Evolutionary conservation across 176 grass and related monocot genomes (phyloP), one percentile per base, ranked within the genome.

Genomic region (Juncus inflexus): DNA sequence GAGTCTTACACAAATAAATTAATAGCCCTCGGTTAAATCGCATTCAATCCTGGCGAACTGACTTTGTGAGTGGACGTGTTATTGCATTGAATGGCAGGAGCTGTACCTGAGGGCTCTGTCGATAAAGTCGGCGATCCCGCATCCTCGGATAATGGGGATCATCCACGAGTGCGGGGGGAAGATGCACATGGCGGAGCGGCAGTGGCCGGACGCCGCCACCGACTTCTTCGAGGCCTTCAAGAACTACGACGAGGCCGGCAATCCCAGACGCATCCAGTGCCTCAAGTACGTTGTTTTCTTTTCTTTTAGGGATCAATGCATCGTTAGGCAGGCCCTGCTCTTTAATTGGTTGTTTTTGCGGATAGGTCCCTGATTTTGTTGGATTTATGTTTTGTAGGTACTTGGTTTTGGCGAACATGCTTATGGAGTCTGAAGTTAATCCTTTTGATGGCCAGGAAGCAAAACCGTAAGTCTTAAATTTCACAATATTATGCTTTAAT

Each of bases 191-290:
- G 88, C 94, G 77, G 92, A 97, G 77, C 86, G 94, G 15, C 85
- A 89, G 54, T 99, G 94, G 94, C 82, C 71, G 5, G 88, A 89
- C 14, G 88, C 94, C 64, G 94, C 88, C 2, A 99, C 94, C 37
- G 92, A 97, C 84, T 99, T 99, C 85, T 99, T 99, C 65, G 94
- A 99, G 73, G 94, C 94, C 74, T 97, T 99, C 78, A 97, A 97
- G 74, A 97, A 97, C 55, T 97, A 97, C n/a, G 94, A 97, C 83
- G 88, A 97, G 89, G 94, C 94, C 65, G 94, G 94, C 52, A 97
- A 91, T 66, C 88, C 84, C 14, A 79, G 88, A 62, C 81, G 88
- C 58, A 97, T 97, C 55, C 88, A 97, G 62, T 97, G 94, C 72
- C 83, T 97, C 6, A 97, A 97, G 88, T 97, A 86, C 50, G 38